Base-by-base conservation (phyloP, 2,329 filamentous ascomycete genomes). In the Zymoseptoria tritici region DNA sequence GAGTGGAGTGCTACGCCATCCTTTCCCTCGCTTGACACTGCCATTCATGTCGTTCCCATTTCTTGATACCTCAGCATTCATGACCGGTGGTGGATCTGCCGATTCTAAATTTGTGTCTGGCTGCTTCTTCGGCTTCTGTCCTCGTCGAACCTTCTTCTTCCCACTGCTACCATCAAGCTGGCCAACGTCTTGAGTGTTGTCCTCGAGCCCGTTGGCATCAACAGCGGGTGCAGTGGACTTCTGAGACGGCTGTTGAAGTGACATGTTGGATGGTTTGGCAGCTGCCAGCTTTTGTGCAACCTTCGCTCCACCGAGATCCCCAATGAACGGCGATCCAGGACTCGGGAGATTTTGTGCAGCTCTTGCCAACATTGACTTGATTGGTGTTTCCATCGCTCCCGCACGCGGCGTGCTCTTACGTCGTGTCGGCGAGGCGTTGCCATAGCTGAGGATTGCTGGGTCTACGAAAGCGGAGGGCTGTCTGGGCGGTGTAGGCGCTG, bases 401-500 rank as follows among this genome's bases (percentile, higher is more conserved):
- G 67, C 58, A 42, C 60, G 60, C 53, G 64, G 57, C 20, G 62
- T 62, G 3, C 67, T 59, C 56, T 64, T 65, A 31, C 65, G 64
- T 19, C 59, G 64, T 16, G 59, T 67, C 53, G 69, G 72, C 55
- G 67, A 74, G 61, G 63, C 42, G 19, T 68, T 78, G 20, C 73
- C 73, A 71, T 90, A 83, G 70, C 89, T 91, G 52, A 95, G 72
- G 58, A 95, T 95, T 3, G 90, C 90, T 9, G 90, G 90, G 68
- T 95, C 90, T n/a, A 87, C 81, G 68, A 94, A 91, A 0, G 79
- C 68, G 29, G 68, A 55, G 21, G 78, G 71, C 36, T 68, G 69
- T n/a, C 67, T 61, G 31, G 69, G 76, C 66, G 63, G 76, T 72
- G 60, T 53, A 56, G 59, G 57, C 19, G 56, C 56, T 56, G 63